These are phyloP conservation scores for Lipomyces spencermartinsiae DNA, from an alignment of 805 yeast species.

Conservation along the genomic window DNA sequence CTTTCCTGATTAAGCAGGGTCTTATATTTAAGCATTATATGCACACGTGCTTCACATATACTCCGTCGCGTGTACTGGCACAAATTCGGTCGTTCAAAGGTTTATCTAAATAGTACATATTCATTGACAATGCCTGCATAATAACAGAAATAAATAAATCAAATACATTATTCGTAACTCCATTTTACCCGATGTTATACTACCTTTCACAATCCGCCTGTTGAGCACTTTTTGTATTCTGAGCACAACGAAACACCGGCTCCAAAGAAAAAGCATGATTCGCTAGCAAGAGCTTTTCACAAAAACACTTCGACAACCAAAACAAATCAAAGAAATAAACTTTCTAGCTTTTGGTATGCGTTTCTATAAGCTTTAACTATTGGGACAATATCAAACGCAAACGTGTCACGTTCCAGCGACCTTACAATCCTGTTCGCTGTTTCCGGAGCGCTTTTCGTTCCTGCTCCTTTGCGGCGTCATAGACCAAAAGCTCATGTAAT, in stretches of 20 bases:
- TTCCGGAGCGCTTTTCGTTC: slow-evolving; percentile 46
- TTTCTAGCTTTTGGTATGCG: background rate
- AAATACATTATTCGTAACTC: background rate
- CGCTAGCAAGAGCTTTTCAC: background rate
- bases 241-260: background rate
- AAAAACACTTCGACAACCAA: background rate
- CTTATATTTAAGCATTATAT: background rate
- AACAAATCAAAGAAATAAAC: background rate
- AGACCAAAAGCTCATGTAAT: slow-evolving; percentile 87
- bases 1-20: slow-evolving; percentile 61
- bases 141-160: background rate
- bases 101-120: background rate
- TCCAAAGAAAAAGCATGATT: background rate
- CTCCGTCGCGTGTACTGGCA: background rate
- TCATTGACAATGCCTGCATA: background rate
- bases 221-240: background rate
- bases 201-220: background rate
- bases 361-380: no score
- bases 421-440: slow-evolving; percentile 31
- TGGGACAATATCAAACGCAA: background rate
- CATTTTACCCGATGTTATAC: background rate
- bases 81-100: background rate
- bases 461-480: slow-evolving; percentile 80
- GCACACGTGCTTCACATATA: background rate
- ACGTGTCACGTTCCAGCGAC: background rate